Base-by-base conservation (phyloP, 495 filamentous ascomycete species). In the Podospora pseudocomata region DNA sequence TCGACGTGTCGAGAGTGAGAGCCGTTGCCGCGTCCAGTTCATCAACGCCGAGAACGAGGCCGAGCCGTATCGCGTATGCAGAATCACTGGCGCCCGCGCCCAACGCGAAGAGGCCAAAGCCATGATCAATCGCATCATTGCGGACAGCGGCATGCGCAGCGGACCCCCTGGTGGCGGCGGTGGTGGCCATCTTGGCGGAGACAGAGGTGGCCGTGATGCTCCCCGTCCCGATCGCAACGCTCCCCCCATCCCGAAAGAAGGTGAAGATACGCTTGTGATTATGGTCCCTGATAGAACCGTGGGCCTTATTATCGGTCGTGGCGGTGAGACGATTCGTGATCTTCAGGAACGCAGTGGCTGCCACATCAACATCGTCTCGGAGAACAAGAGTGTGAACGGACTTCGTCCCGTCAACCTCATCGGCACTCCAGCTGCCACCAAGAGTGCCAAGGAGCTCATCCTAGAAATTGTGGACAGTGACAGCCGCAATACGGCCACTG, bases 221-320 rank as follows among this genome's bases (percentile, higher is more conserved):
- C 63, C 60, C 64, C 44, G 68, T 66, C 23, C 56, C 54, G 23
- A 65, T 63, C 61, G 61, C 16, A 63, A 63, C 13, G 63, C 63
- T 60, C 82, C 84, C 63, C 83, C 87, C 55, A 80, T 85, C 18
- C 79, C 90, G 57, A 85, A 88, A 62, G 89, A 89, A 62, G 88
- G 89, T 63, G 92, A 94, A 75, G 88, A 91, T 65, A 89, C 84
- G 67, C 86, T 88, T 59, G 89, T 93, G 77, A 93, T 95, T 68
- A 92, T 94, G 88, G 92, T 95, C 7, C 92, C 92, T n/a, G 92
- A 94, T 78, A 86, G 91, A 67, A 94, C 91, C 3, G 91, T 94
- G 65, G 91, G 91, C 65, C 81, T 94, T 34, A 94, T 94, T 68
- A 94, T 94, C 69, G 91, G 91, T 26, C 87, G 92, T 59, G 91